These are phyloP conservation scores for Hanseniaspora pseudoguilliermondii DNA, from an alignment of 805 yeast genomes.

Conservation along the genomic window DNA sequence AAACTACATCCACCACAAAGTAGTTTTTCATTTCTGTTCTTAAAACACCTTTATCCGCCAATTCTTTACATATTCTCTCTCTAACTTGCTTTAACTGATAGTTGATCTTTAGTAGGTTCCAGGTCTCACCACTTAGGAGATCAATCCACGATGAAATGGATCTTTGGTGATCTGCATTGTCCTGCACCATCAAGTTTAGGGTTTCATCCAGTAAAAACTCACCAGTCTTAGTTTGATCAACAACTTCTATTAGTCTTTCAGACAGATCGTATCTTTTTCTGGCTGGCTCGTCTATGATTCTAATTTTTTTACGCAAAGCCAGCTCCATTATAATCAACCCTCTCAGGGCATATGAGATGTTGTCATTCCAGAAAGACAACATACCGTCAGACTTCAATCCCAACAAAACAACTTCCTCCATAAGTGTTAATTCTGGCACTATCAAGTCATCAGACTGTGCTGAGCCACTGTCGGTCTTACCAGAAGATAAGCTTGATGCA, in stretches of 20 bases:
- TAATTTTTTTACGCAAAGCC: slow-evolving; percentile 79
- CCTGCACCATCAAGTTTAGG: slow-evolving; percentile 73
- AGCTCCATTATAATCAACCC: slow-evolving; percentile 88
- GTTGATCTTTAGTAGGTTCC: slow-evolving; percentile 89
- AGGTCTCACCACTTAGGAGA: slow-evolving; percentile 84
- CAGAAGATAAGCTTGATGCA: slow-evolving; percentile 26
- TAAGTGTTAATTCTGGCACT: slow-evolving; percentile 66
- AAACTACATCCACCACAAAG: slow-evolving; percentile 93
- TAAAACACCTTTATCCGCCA: slow-evolving; percentile 91
- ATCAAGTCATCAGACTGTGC: slow-evolving; percentile 18
- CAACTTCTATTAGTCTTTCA: slow-evolving; percentile 77
- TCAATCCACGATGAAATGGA: slow-evolving; percentile 88
- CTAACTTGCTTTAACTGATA: slow-evolving; percentile 95
- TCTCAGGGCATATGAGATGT: slow-evolving; percentile 87
- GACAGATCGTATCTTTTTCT: slow-evolving; percentile 77
- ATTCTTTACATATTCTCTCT: slow-evolving; percentile 89
- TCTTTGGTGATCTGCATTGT: slow-evolving; percentile 43
- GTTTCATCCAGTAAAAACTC: slow-evolving; percentile 93
- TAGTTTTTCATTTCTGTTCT: slow-evolving; percentile 94
- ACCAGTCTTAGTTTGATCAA: slow-evolving; percentile 79
- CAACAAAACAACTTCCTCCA: slow-evolving; percentile 90
- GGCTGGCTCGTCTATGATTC: slow-evolving; percentile 83
- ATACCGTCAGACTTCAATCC: slow-evolving; percentile 96
- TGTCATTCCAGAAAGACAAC: slow-evolving; percentile 95
- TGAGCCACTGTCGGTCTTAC: slow-evolving; percentile 43